Evolutionary conservation across 192 early-diverging fungal genomes (phyloP).

Genomic region (Backusella luteola): DNA sequence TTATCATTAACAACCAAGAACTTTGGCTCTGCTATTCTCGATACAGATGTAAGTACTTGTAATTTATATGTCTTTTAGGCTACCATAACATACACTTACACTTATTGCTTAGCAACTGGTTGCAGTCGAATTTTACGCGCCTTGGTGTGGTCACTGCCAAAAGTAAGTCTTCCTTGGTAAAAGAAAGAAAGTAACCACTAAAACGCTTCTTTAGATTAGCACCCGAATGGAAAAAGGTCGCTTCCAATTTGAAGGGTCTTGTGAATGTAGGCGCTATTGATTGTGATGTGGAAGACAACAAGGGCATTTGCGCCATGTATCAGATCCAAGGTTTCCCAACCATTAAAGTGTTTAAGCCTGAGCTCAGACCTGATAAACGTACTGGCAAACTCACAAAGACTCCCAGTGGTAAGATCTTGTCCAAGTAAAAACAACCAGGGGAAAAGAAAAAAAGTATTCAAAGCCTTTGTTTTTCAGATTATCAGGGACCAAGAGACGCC

Average conservation of each 20-base stretch:
- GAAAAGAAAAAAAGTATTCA: not conserved
- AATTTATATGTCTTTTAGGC: not conserved
- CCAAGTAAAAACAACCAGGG: not conserved
- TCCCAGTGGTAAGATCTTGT: conserved; percentile 27
- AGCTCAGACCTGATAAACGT: conserved; percentile 34
- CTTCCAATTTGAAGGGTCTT: conserved; percentile 77
- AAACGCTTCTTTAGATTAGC: conserved; percentile 47
- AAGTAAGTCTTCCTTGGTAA: conserved; percentile 30
- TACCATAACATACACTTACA: not conserved
- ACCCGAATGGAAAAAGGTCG: conserved; percentile 90
- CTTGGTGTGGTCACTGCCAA: conserved; percentile 97
- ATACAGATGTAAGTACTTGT: conserved; percentile 53
- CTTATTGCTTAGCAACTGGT: conserved; percentile 62
- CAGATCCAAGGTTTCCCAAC: conserved; percentile 87
- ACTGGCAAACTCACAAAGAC: conserved; percentile 34
- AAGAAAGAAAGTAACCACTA: not conserved
- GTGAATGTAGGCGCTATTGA: conserved; percentile 88
- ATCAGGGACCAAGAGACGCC: conserved; percentile 70
- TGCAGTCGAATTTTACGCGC: conserved; percentile 92
- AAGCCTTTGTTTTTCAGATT: conserved; percentile 47
- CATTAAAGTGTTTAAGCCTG: conserved; percentile 72
- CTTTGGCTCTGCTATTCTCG: conserved; percentile 66
- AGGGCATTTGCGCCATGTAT: conserved; percentile 72
- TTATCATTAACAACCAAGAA: conserved; percentile 52
- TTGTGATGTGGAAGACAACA: conserved; percentile 85